Conservation (phyloP, 2,329 filamentous ascomycete genomes). For the Talaromyces sp. region DNA sequence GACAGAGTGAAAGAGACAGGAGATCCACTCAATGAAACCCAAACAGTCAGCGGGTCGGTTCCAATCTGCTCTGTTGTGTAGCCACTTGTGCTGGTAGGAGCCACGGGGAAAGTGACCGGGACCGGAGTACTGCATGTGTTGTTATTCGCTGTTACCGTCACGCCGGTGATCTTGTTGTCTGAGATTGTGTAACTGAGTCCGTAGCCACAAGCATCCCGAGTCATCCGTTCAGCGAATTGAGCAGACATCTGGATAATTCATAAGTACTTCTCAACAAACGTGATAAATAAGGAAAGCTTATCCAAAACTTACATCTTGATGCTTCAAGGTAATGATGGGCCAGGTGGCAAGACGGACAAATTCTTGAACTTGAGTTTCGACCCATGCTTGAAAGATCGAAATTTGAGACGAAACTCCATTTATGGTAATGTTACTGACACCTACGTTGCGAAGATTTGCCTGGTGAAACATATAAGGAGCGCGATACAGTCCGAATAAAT, state of each 20-base stretch:
- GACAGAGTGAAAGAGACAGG: constrained; percentile 43
- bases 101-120: constrained; percentile 50
- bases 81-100: constrained; percentile 39
- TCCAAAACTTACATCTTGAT: constrained; percentile 44
- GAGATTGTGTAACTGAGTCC: constrained; percentile 43
- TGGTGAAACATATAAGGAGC: constrained; percentile 62
- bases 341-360: constrained; percentile 50
- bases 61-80: constrained; percentile 50
- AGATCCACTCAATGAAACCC: constrained; percentile 43
- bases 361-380: constrained; percentile 50
- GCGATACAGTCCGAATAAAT: constrained; percentile 52
- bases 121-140: constrained; percentile 50
- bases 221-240: constrained; percentile 49
- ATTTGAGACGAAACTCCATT: constrained; percentile 44
- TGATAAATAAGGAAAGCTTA: neutral
- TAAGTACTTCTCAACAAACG: neutral
- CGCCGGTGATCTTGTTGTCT: constrained; percentile 43
- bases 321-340: constrained; percentile 53
- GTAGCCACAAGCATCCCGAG: constrained; percentile 50
- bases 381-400: constrained; percentile 55
- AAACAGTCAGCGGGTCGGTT: constrained; percentile 49
- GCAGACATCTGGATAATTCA: constrained; percentile 33
- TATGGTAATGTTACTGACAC: constrained; percentile 43
- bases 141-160: constrained; percentile 45
- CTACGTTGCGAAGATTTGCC: constrained; percentile 53